Conservation (phyloP, 2,329 filamentous ascomycete genomes). For the Colletotrichum sublineola region DNA sequence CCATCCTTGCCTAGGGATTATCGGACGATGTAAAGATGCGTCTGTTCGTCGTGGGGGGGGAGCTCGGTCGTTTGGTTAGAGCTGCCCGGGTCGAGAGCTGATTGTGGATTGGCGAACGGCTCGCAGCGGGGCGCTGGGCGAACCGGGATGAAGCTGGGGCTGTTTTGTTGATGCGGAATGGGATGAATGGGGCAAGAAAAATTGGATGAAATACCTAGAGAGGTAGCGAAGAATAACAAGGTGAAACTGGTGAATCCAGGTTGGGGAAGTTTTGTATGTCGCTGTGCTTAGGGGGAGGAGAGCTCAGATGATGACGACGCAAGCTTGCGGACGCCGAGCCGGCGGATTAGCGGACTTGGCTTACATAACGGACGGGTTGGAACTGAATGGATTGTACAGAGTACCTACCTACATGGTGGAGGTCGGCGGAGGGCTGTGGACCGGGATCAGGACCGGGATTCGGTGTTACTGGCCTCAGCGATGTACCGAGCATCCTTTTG, state of each 20-base stretch:
- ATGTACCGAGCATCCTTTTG: background rate
- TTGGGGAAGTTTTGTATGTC: background rate
- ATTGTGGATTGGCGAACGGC: conserved; percentile 9
- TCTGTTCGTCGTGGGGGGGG: background rate
- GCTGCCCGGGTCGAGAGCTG: conserved; percentile 2
- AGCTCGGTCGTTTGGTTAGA: background rate
- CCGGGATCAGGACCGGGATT: background rate
- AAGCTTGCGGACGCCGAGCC: background rate
- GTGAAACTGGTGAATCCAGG: conserved; percentile 3
- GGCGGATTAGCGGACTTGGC: conserved; percentile 10
- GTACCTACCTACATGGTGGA: background rate
- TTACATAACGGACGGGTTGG: background rate
- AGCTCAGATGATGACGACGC: background rate
- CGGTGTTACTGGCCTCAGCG: background rate
- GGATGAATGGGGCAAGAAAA: background rate
- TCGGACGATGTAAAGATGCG: background rate
- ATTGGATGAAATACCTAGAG: background rate
- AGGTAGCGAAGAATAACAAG: background rate
- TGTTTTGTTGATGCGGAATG: background rate
- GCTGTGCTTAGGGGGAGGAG: background rate
- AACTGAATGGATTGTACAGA: background rate
- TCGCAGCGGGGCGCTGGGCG: background rate
- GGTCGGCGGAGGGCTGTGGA: background rate
- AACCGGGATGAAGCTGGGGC: conserved; percentile 22
- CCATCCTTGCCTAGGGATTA: background rate